Evolutionary conservation across 169 alveolate genomes (phyloP).

Genomic region (Theileria annulata): DNA sequence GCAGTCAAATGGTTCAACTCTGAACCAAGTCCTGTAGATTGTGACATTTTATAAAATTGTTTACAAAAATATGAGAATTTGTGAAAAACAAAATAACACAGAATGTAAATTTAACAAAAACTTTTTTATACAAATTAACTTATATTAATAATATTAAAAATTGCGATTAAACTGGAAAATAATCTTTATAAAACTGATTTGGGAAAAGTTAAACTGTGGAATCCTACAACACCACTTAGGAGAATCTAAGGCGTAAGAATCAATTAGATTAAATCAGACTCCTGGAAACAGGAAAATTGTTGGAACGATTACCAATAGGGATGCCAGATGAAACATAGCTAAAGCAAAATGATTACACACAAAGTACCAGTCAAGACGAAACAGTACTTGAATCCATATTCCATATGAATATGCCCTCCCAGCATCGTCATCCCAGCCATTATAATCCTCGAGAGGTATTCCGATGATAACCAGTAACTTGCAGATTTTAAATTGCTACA

Average conservation of each 20-base stretch:
- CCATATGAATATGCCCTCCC: constrained; percentile 43
- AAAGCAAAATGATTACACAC: not conserved
- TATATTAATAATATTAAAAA: not conserved
- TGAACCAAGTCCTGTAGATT: constrained; percentile 30
- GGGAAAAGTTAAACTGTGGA: constrained; percentile 19
- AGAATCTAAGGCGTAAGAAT: no score
- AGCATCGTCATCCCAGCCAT: constrained; percentile 35
- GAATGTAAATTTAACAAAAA: not conserved
- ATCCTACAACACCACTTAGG: not conserved
- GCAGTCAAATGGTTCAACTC: constrained; percentile 64
- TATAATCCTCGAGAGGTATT: constrained; percentile 40
- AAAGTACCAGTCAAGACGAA: constrained; percentile 43
- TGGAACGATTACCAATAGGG: constrained; percentile 36
- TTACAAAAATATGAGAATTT: not conserved
- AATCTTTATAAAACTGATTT: not conserved
- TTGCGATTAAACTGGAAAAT: not conserved
- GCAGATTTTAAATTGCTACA: constrained; percentile 35
- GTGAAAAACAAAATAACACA: not conserved
- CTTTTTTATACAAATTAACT: not conserved
- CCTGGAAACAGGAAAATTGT: constrained; percentile 38
- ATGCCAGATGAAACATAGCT: constrained; percentile 33
- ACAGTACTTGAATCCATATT: constrained; percentile 48
- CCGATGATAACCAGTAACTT: constrained; percentile 65
- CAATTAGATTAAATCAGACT: constrained; percentile 8
- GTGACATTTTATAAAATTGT: constrained; percentile 28